Evolutionary conservation across 2,329 filamentous ascomycete species (phyloP).

Genomic region (Fusarium ambrosium): DNA sequence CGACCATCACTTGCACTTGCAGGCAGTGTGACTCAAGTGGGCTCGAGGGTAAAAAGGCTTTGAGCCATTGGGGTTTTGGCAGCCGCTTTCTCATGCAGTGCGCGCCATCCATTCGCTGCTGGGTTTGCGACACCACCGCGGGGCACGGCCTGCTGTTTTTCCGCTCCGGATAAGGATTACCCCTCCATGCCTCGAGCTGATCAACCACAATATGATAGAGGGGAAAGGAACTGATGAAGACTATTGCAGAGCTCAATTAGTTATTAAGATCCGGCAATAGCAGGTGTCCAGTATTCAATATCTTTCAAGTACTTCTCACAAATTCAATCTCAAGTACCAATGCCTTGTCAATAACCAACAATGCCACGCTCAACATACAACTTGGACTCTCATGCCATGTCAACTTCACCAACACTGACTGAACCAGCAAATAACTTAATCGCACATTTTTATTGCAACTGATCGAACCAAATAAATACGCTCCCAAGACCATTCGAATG

Average conservation of each 20-base stretch:
- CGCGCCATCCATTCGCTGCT: conserved; percentile 36
- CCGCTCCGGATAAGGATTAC: conserved; percentile 33
- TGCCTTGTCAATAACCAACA: neutral
- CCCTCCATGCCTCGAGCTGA: conserved; percentile 24
- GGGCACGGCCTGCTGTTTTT: conserved; percentile 38
- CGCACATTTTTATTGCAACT: conserved; percentile 31
- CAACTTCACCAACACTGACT: neutral
- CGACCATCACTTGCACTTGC: conserved; percentile 45
- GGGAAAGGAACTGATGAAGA: neutral
- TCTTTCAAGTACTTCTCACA: neutral
- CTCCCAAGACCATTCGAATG: conserved; percentile 25
- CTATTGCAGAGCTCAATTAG: neutral
- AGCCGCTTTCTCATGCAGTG: conserved; percentile 24
- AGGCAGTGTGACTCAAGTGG: conserved; percentile 48
- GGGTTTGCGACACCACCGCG: conserved; percentile 25
- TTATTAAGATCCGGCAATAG: neutral
- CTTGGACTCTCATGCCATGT: neutral
- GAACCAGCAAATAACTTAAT: neutral
- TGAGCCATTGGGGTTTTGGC: conserved; percentile 19
- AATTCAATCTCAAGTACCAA: neutral
- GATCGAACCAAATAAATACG: conserved; percentile 29
- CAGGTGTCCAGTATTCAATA: neutral
- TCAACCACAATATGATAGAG: neutral
- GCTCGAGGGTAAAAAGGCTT: conserved; percentile 46
- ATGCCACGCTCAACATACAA: neutral